Conservation (phyloP, 768 basidiomycete genomes). For the Boletus coccyginus region DNA sequence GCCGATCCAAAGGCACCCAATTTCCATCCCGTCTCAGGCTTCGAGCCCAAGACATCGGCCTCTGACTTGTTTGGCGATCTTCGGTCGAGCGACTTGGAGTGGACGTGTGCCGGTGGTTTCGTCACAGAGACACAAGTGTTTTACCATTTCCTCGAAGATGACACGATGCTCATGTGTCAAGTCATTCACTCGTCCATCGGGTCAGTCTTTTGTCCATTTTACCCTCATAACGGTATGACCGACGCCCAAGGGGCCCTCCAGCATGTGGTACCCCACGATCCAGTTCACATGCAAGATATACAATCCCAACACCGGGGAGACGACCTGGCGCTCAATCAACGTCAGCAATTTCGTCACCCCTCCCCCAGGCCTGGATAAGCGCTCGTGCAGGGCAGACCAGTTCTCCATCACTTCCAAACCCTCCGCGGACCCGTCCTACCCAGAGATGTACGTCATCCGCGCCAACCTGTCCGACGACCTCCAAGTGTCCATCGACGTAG, state of each 20-base stretch:
- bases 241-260: conserved; percentile 30
- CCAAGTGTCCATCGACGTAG: conserved; percentile 73
- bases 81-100: conserved; percentile 71
- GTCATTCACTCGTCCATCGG: conserved; percentile 87
- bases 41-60: conserved; percentile 44
- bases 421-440: conserved; percentile 50
- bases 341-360: conserved; percentile 77
- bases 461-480: conserved; percentile 79
- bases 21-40: conserved; percentile 72
- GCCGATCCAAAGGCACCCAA: conserved; percentile 70
- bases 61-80: conserved; percentile 74
- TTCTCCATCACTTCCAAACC: conserved; percentile 71
- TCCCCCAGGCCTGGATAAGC: conserved; percentile 77
- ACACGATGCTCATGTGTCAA: conserved; percentile 74
- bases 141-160: conserved; percentile 82
- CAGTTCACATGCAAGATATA: conserved; percentile 91
- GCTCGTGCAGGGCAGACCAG: conserved; percentile 83
- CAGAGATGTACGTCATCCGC: conserved; percentile 77
- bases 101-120: conserved; percentile 82
- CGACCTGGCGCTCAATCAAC: conserved; percentile 84
- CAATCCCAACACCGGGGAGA: conserved; percentile 72
- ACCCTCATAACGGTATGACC: conserved; percentile 3
- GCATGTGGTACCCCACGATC: conserved; percentile 90
- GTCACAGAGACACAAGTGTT: conserved; percentile 88
- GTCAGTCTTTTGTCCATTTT: conserved; percentile 45